Base-by-base conservation (phyloP, 164 flowering plant species). In the Houttuynia cordata region DNA sequence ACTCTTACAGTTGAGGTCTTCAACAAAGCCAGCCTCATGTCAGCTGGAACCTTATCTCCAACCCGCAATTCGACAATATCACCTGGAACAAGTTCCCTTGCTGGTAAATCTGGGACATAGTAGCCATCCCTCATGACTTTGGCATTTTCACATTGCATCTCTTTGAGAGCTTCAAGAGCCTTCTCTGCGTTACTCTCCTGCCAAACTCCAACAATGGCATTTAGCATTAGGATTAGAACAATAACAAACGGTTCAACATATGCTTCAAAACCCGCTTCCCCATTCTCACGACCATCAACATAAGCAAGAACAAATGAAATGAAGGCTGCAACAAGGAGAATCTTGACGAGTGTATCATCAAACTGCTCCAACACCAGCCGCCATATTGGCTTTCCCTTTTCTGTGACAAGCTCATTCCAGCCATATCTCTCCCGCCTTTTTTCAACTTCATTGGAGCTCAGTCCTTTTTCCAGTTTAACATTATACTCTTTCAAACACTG, bases 171-270 rank as follows among this genome's bases (percentile, higher is more conserved):
- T 45, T 87, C 93, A 62, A 91, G 90, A 41, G 97, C 96, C 69
- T 76, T 91, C 47, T 86, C 96, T 40, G 96, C 97, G 74, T 82
- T 87, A 21, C 71, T 82, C 79, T 91, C 97, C 69, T 91, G 97
- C 96, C 93, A 87, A 24, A 91, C 93, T 24, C 97, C 97, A 63
- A 91, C 97, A 67, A 87, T 67, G 18, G 96, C 97, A 66, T 91
- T 91, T 22, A 91, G 80, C 49, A 87, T 73, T 30, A 91, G 71
- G 51, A 91, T 87, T 74, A 84, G 47, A 4, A 91, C 70, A 58
- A 91, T 91, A 61, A 91, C 97, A 39, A 86, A 65, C 0, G 97
- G 96, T 63, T 91, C 96, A 40, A 91, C 88, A 75, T 80, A 91
- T 14, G 87, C 83, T 70, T 84, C 85, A 19, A 86, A 74, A 12